Conservation (phyloP, 306 rosid species). For the Cucurbita moschata region DNA sequence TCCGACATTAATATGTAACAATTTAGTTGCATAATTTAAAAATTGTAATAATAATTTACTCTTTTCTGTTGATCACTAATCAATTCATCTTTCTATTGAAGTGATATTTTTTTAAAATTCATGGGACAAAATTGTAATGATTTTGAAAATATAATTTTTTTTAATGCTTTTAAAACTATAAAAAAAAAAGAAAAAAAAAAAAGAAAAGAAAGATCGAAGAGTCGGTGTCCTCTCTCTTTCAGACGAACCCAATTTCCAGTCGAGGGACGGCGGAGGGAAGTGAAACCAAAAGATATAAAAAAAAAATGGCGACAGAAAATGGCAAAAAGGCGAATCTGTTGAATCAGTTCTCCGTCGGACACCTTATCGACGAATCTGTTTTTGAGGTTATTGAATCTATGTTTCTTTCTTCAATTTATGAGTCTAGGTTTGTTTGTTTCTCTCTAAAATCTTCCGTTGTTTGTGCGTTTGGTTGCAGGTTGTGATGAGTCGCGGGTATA, state of each 20-base stretch:
- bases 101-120: no score
- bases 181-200: not conserved
- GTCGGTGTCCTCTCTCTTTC: not conserved
- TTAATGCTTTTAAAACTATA: no score
- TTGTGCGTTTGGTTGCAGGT: slow-evolving; percentile 21
- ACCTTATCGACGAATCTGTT: slow-evolving; percentile 74
- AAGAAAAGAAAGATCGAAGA: not conserved
- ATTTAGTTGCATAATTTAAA: no score
- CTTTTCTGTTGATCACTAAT: no score
- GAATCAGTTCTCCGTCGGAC: slow-evolving; percentile 77
- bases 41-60: no score
- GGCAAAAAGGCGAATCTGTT: slow-evolving; percentile 77
- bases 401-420: no score
- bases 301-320: slow-evolving; percentile 21
- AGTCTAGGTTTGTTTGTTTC: no score
- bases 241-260: not conserved
- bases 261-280: not conserved
- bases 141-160: no score
- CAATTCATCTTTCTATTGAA: no score
- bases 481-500: slow-evolving; percentile 60
- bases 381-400: slow-evolving; percentile 40
- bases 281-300: slow-evolving; percentile 15
- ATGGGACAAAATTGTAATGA: no score
- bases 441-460: no score
- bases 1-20: no score